A percentile compares a stretch with the other conserved stretches of the same genome.
Evolutionary conservation across 192 early-diverging fungal species (phyloP).

Genomic region (Umbelopsis sp.): DNA sequence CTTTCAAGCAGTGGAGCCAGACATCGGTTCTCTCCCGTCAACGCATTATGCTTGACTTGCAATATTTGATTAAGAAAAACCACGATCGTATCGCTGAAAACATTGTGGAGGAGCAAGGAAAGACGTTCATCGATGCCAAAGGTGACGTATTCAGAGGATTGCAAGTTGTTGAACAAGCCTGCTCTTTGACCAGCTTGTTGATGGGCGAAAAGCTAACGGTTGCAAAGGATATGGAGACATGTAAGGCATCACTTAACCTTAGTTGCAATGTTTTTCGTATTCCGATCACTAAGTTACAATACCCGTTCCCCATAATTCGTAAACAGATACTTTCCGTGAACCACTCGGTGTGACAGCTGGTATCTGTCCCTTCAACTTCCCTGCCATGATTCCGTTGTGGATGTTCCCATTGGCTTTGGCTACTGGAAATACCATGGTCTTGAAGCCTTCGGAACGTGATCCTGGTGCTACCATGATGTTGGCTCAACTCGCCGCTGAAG

Average conservation of each 20-base stretch:
- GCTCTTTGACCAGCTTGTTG: constrained; percentile 74
- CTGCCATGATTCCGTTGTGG: constrained; percentile 94
- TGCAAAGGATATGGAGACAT: constrained; percentile 94
- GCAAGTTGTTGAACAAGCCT: constrained; percentile 88
- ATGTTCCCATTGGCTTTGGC: constrained; percentile 96
- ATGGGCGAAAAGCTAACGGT: constrained; percentile 87
- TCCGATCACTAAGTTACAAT: neutral
- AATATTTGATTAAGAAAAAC: constrained; percentile 78
- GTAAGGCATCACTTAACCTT: constrained; percentile 26
- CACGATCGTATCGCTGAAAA: constrained; percentile 79
- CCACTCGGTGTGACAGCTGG: constrained; percentile 93
- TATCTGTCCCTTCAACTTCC: constrained; percentile 97
- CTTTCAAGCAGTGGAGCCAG: constrained; percentile 88
- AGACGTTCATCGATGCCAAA: constrained; percentile 88
- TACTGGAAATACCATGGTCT: constrained; percentile 85
- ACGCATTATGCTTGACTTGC: constrained; percentile 90
- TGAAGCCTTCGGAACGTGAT: constrained; percentile 95
- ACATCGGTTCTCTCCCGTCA: constrained; percentile 82
- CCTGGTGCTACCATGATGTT: constrained; percentile 92
- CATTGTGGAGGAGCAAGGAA: constrained; percentile 91
- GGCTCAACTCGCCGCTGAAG: constrained; percentile 82
- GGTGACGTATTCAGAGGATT: constrained; percentile 91
- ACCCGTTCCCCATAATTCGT: neutral
- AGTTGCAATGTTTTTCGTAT: neutral
- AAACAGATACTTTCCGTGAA: constrained; percentile 76